phyloP scores from a whole-genome alignment of 768 basidiomycete genomes.

The Collybia nuda region DNA sequence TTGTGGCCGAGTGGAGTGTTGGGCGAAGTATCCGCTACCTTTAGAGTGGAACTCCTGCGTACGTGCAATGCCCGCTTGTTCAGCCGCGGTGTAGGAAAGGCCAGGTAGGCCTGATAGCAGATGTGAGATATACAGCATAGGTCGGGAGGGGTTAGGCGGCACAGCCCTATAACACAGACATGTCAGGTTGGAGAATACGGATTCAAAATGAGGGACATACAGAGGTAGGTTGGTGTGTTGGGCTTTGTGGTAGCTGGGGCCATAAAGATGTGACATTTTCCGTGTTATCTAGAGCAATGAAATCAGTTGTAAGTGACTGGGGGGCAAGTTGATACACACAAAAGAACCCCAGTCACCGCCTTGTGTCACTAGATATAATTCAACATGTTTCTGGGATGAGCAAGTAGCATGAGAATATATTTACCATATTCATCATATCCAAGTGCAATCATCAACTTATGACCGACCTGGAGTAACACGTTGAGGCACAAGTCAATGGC shows the following conservation, averaged over 20 bases:
- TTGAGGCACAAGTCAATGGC: background rate
- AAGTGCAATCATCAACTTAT: slow-evolving; percentile 48
- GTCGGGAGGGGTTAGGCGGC: slow-evolving; percentile 20
- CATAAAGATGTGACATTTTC: slow-evolving; percentile 27
- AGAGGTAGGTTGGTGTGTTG: slow-evolving; percentile 48
- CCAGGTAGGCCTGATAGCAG: slow-evolving; percentile 20
- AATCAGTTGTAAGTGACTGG: background rate
- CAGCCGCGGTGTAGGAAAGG: slow-evolving; percentile 21
- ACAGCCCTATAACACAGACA: background rate
- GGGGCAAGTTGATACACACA: background rate
- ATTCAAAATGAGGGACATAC: slow-evolving; percentile 16
- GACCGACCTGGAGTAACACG: slow-evolving; percentile 29
- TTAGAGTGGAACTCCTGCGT: slow-evolving; percentile 25
- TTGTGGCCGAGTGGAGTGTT: slow-evolving; percentile 43
- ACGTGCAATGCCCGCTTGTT: slow-evolving; percentile 26
- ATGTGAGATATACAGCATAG: slow-evolving; percentile 22
- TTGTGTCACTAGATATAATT: slow-evolving; percentile 36
- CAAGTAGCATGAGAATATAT: background rate
- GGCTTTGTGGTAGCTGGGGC: slow-evolving; percentile 42
- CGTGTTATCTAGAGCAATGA: slow-evolving; percentile 19
- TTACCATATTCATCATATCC: slow-evolving; percentile 49
- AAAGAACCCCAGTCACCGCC: slow-evolving; percentile 48
- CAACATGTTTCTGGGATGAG: background rate
- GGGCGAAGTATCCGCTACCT: slow-evolving; percentile 32
- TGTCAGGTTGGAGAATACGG: background rate